Evolutionary conservation across 2,329 filamentous ascomycete genomes (phyloP).

Genomic region (Helotiales sp.): DNA sequence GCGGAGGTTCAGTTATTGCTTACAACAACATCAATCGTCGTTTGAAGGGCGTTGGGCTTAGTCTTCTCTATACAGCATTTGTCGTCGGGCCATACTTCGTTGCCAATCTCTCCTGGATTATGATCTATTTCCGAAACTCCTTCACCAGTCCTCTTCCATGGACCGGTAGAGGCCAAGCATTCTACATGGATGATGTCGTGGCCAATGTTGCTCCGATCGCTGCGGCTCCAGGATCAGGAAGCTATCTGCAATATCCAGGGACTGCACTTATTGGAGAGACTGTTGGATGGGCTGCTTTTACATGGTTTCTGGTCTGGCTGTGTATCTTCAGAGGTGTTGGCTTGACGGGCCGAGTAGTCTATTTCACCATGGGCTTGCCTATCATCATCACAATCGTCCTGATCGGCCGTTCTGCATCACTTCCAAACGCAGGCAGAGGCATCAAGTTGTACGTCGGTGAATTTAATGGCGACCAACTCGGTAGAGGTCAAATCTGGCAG

Average conservation of each 20-base stretch:
- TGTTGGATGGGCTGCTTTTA: constrained; percentile 6
- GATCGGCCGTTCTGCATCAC: constrained; percentile 7
- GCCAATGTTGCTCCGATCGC: background rate
- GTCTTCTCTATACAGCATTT: constrained; percentile 9
- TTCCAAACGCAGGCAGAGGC: constrained; percentile 3
- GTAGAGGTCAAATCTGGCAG: constrained; percentile 4
- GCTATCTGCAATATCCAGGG: background rate
- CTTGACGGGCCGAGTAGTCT: constrained; percentile 10
- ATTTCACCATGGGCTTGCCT: constrained; percentile 4
- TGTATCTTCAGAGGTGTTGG: constrained; percentile 8
- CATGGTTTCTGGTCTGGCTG: constrained; percentile 10
- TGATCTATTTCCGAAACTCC: constrained; percentile 10
- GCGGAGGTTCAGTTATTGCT: constrained; percentile 1
- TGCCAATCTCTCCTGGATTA: constrained; percentile 2
- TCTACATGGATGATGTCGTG: constrained; percentile 9
- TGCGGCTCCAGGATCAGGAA: background rate
- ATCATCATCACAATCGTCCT: constrained; percentile 1
- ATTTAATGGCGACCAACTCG: constrained; percentile 5
- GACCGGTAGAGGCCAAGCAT: background rate
- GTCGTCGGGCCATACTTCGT: constrained; percentile 8
- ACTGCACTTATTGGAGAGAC: background rate
- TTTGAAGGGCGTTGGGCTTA: constrained; percentile 6
- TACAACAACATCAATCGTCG: constrained; percentile 12
- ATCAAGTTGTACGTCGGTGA: constrained; percentile 7
- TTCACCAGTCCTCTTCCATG: constrained; percentile 9